These are phyloP conservation scores for Yamadazyma songkhlaensis DNA, from an alignment of 1,139 yeast species.

Conservation along the genomic window DNA sequence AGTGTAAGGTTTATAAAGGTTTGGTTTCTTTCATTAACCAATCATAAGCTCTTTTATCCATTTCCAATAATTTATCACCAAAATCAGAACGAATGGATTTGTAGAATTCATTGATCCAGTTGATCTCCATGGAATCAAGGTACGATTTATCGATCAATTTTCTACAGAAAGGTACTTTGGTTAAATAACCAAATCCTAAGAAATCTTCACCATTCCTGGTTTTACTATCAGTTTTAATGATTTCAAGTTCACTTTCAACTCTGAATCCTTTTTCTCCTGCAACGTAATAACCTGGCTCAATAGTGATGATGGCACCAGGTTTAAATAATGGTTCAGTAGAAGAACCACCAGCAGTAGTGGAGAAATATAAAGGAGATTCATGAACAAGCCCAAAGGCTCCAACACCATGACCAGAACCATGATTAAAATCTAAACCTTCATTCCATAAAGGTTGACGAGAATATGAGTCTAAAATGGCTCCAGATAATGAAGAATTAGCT, in stretches of 20 bases:
- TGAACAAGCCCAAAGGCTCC: slow-evolving; percentile 58
- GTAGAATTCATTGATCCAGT: slow-evolving; percentile 54
- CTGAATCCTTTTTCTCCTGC: slow-evolving; percentile 53
- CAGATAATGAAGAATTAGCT: slow-evolving; percentile 35
- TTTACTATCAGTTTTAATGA: slow-evolving; percentile 34
- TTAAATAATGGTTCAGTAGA: slow-evolving; percentile 29
- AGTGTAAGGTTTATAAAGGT: slow-evolving; percentile 29
- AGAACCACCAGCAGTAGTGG: slow-evolving; percentile 38
- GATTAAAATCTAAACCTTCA: slow-evolving; percentile 51
- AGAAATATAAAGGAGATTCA: slow-evolving; percentile 52
- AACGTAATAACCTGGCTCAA: slow-evolving; percentile 57
- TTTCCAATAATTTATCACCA: slow-evolving; percentile 28
- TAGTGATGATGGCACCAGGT: slow-evolving; percentile 49
- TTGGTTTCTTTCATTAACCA: slow-evolving; percentile 41
- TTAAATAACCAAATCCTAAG: slow-evolving; percentile 48
- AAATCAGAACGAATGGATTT: slow-evolving; percentile 34
- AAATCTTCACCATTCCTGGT: slow-evolving; percentile 34
- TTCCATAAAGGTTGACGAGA: slow-evolving; percentile 54
- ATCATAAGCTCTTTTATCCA: slow-evolving; percentile 35
- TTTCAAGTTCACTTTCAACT: slow-evolving; percentile 51
- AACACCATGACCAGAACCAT: slow-evolving; percentile 63
- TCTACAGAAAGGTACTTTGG: slow-evolving; percentile 53
- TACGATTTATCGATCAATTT: slow-evolving; percentile 40
- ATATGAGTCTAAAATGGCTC: slow-evolving; percentile 46
- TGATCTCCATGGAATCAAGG: slow-evolving; percentile 37